phyloP scores from a whole-genome alignment of 2,329 filamentous ascomycete species.

The Trichothecium sympodiale region DNA sequence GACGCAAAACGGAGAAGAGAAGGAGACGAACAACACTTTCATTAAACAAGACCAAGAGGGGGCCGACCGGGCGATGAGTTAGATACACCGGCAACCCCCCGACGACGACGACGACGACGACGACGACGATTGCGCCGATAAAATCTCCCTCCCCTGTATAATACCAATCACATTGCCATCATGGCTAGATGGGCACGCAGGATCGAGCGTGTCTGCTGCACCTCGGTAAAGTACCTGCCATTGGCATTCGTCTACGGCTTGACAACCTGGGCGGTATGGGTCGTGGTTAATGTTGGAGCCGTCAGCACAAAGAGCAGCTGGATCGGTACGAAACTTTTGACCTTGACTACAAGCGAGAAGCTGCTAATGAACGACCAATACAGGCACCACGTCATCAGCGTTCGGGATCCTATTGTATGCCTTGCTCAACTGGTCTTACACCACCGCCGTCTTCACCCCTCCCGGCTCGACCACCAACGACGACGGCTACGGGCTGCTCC shows the following conservation, averaged over 20 bases:
- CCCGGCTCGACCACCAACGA: slow-evolving; percentile 62
- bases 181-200: slow-evolving; percentile 56
- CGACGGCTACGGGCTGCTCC: slow-evolving; percentile 68
- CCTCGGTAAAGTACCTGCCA: slow-evolving; percentile 71
- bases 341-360: background rate
- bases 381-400: slow-evolving; percentile 45
- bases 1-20: no score
- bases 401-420: slow-evolving; percentile 62
- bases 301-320: slow-evolving; percentile 38
- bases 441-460: slow-evolving; percentile 82
- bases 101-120: no score
- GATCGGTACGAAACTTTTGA: slow-evolving; percentile 37
- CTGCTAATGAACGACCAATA: slow-evolving; percentile 3
- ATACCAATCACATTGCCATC: slow-evolving; percentile 1
- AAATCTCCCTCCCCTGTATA: no score
- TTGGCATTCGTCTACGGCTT: slow-evolving; percentile 78
- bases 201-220: slow-evolving; percentile 76
- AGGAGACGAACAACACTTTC: no score
- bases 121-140: no score
- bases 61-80: no score
- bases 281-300: slow-evolving; percentile 63
- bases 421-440: slow-evolving; percentile 82
- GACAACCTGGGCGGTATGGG: slow-evolving; percentile 91
- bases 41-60: no score
- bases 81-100: no score